Percentiles rank a stretch among this genome's conserved stretches.
These are phyloP conservation scores for Scheffersomyces segobiensis DNA, from an alignment of 1,139 yeast genomes.

Conservation along the genomic window DNA sequence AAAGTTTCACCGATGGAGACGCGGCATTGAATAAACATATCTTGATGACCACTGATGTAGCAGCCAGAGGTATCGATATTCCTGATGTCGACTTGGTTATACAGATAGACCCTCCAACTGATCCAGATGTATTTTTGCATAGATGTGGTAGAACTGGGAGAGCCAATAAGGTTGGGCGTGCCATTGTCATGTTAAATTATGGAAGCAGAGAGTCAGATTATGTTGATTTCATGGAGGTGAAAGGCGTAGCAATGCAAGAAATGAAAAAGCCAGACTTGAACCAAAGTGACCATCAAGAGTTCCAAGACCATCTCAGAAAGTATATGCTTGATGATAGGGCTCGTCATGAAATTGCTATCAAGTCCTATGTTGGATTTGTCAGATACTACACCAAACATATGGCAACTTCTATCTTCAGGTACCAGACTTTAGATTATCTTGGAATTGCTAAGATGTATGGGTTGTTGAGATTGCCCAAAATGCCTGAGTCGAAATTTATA, in stretches of 20 bases:
- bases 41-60: constrained; percentile 79
- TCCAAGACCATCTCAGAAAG: constrained; percentile 38
- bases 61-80: constrained; percentile 91
- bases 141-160: constrained; percentile 96
- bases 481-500: constrained; percentile 81
- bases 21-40: constrained; percentile 51
- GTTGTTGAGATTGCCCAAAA: constrained; percentile 78
- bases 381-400: constrained; percentile 85
- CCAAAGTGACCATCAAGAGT: constrained; percentile 20
- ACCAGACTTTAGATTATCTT: constrained; percentile 67
- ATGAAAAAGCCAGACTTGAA: constrained; percentile 26
- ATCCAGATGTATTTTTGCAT: constrained; percentile 88
- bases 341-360: constrained; percentile 76
- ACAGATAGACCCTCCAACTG: constrained; percentile 90
- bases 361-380: constrained; percentile 81
- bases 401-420: constrained; percentile 87
- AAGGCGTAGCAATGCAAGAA: constrained; percentile 56
- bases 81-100: constrained; percentile 89
- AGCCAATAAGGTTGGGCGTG: constrained; percentile 81
- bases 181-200: constrained; percentile 66
- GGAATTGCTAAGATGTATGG: constrained; percentile 80
- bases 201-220: constrained; percentile 78
- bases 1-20: constrained; percentile 53
- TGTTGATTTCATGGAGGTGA: constrained; percentile 76
- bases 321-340: constrained; percentile 76